These are phyloP conservation scores for Verticillium tricorpus DNA, from an alignment of 2,329 filamentous ascomycete genomes.

Conservation along the genomic window DNA sequence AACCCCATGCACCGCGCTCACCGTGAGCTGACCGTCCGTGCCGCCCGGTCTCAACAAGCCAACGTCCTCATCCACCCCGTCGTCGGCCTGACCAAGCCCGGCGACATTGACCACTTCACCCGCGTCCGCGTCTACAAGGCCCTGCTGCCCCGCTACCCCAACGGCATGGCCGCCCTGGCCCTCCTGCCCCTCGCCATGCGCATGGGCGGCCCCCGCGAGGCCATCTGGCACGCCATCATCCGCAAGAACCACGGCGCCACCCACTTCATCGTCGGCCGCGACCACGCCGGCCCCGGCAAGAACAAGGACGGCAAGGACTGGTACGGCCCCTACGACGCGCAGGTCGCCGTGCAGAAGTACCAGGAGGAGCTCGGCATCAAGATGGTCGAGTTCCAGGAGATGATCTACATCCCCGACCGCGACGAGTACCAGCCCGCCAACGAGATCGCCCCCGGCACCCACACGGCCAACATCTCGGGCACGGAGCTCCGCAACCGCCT, in stretches of 20 bases:
- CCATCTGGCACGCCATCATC: conserved; percentile 99
- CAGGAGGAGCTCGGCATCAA: conserved; percentile 94
- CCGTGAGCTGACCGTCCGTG: conserved; percentile 94
- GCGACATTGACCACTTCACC: conserved; percentile 99
- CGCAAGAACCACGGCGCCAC: conserved; percentile 99
- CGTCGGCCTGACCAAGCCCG: conserved; percentile 96
- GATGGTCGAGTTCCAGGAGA: conserved; percentile 99
- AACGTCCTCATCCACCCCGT: conserved; percentile 99
- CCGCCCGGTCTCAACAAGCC: conserved; percentile 90
- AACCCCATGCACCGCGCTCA: conserved; percentile 99
- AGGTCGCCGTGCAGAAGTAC: conserved; percentile 95
- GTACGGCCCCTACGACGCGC: conserved; percentile 97
- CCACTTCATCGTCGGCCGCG: conserved; percentile 98
- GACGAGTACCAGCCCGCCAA: conserved; percentile 96
- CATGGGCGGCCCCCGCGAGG: conserved; percentile 97
- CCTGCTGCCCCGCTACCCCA: conserved; percentile 92
- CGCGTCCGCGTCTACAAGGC: conserved; percentile 98
- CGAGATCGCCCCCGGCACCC: conserved; percentile 76
- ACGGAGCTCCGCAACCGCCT: conserved; percentile 91
- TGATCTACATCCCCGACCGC: conserved; percentile 96
- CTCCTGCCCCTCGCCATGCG: conserved; percentile 96
- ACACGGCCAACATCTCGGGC: conserved; percentile 82
- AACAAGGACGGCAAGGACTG: conserved; percentile 96
- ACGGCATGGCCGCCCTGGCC: conserved; percentile 96
- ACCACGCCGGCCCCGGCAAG: conserved; percentile 96